Evolutionary conservation across 164 flowering plant genomes (phyloP), one percentile per base, ranked within the genome.

Genomic region (Cinnamomum chago): DNA sequence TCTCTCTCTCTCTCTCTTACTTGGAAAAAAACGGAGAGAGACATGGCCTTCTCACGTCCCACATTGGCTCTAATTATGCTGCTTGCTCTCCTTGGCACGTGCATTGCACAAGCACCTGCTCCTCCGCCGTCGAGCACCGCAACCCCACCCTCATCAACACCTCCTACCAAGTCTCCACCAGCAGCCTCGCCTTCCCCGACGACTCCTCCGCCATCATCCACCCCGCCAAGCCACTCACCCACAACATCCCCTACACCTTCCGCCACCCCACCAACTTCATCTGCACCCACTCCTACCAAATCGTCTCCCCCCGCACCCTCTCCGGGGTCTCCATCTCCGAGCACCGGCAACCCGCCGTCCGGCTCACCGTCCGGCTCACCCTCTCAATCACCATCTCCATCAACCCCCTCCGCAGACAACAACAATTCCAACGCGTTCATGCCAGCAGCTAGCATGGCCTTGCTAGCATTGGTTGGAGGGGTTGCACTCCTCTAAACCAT

Each of bases 41-140:
- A 14, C 82, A 86, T 86, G 86, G 86, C 89, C 67, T 68, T 72
- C 79, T 9, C 77, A 47, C 76, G 76, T 69, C 78, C 79, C 84
- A 82, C 78, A 81, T 82, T 84, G 67, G 51, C 75, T 62, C 68
- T 79, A 2, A 27, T 70, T 58, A 0, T 79, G 2, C 72, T 74
- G 0, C 73, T 84, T 0, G 80, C 84, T 25, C 70, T 83, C 40
- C 30, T 73, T 2, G 65, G 80, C 17, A 68, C 79, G 2, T 70
- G 82, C 72, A 70, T 75, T 25, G 87, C 85, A 4, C 78, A 69
- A 52, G 35, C 67, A 69, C 73, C 75, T 0, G 47, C 76, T 11
- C 0, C 60, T 4, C 68, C 74, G 20, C 70, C 72, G 6, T 3
- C 25, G 1, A 50, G 65, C 28, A 0, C 51, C 1, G 5, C 81